Conservation (phyloP, 2,329 filamentous ascomycete species). For the Colletotrichum sp. region DNA sequence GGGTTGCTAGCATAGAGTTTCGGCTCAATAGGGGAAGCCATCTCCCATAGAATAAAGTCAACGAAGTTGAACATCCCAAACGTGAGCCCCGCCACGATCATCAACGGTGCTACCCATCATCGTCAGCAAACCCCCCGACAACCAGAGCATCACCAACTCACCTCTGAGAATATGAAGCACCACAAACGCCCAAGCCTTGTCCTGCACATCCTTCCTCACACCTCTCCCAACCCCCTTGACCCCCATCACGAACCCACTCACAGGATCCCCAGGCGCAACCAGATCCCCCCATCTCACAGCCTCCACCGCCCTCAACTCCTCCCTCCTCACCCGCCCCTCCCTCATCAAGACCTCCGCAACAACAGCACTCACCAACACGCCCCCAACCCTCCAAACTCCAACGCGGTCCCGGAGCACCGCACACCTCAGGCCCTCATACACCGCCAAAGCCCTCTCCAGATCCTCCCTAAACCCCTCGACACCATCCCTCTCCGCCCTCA, state of each 20-base stretch:
- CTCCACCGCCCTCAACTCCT: not conserved
- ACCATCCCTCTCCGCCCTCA: not conserved
- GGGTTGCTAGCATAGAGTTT: constrained; percentile 17
- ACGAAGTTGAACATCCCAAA: constrained; percentile 18
- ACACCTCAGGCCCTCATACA: constrained; percentile 11
- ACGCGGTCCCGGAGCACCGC: not conserved
- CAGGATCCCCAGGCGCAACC: constrained; percentile 11
- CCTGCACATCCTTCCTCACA: not conserved
- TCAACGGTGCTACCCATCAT: constrained; percentile 1
- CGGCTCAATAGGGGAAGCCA: constrained; percentile 1
- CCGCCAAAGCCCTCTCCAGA: not conserved
- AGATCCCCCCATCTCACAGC: constrained; percentile 18
- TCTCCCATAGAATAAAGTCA: constrained; percentile 12
- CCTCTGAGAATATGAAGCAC: constrained; percentile 4
- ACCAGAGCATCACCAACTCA: not conserved
- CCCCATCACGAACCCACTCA: not conserved
- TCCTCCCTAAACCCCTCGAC: constrained; percentile 7
- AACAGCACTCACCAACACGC: not conserved
- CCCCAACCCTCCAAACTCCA: not conserved
- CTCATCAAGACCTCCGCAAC: constrained; percentile 7
- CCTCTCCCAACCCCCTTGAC: not conserved
- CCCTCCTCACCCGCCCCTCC: not conserved
- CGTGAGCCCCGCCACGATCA: not conserved
- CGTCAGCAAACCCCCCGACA: not conserved
- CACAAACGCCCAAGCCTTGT: not conserved